Evolutionary conservation across 768 basidiomycete genomes (phyloP), one percentile per base, ranked within the genome.

Genomic region (Tubosaeta brunneosetosa): DNA sequence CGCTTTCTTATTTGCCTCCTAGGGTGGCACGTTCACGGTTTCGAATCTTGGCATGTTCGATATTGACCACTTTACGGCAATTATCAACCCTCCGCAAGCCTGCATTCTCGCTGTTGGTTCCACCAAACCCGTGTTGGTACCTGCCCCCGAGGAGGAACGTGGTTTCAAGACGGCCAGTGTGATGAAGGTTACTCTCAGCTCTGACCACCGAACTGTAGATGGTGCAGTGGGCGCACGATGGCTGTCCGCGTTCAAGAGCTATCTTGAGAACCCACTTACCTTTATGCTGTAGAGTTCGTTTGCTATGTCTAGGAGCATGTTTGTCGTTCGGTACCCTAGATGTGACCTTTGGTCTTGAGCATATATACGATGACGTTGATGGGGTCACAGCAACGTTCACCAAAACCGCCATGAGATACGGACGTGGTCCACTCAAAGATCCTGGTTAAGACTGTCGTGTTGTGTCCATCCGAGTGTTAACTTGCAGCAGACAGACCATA

Each of bases 31-130:
- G 12, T 98, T 99, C 76, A 98, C 97, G 41, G 91, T 99, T 69
- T 99, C 97, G 54, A 99, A 99, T 76, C 80, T 99, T 51, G 97
- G 97, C 73, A 99, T 99, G 97, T 97, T 80, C 67, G 94, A 89
- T 56, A 82, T 97, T 64, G 82, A 85, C 50, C 88, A 94, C 73
- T 99, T 99, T 73, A 97, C 94, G 13, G 97, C 97, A 44, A 98
- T 99, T 76, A 95, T 99, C 82, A 99, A 99, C 79, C 84, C 89
- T 13, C 97, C 97, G 25, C 97, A 98, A 72, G 91, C 92, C 44
- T 97, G 94, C 73, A 99, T 98, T 65, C 86, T 99, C 55, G 97
- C 97, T 42, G 84, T 98, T 61, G 94, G 97, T 33, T 80, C 85
- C 17, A 93, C 92, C 16, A 80, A 84, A 67, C 80, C 90, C n/a